Evolutionary conservation across 495 filamentous ascomycete species (phyloP), one percentile per base, ranked within the genome.

Genomic region (Beverwykella pulmonaria): DNA sequence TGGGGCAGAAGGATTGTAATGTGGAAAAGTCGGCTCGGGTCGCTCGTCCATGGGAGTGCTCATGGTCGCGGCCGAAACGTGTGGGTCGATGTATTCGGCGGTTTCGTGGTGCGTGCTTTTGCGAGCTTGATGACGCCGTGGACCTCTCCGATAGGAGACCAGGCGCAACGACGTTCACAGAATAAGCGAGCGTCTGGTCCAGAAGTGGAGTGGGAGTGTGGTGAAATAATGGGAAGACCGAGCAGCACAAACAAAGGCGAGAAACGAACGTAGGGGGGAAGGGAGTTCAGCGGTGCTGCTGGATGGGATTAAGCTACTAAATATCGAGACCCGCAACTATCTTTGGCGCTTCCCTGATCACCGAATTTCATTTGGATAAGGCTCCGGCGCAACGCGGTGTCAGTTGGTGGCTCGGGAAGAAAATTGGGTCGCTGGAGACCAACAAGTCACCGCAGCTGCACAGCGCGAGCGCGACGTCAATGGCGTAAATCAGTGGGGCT

Each of bases 41-140:
- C 75, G 53, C 65, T 86, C 83, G 52, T 82, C 76, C 3, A 79
- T 70, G 9, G 85, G 83, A n/a, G 80, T 81, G 14, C 81, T 78
- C 85, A 87, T 87, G 27, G 36, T 65, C 27, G 68, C 22, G 52
- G 23, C 32, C n/a, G 32, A 34, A n/a, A 44, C 9, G 30, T 5
- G 32, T 19, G 30, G 1, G 17, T 57, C 5, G 48, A 50, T 25
- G 8, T 44, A 14, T 34, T 34, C 12, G 32, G 32, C 32, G 32
- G 32, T 34, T 5, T 34, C 12, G 39, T 44, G 39, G 39, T 44
- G 39, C 2, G 17, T 44, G 9, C 39, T 44, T n/a, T 34, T 44
- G 39, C 8, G 54, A 46, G 54, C 34, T 25, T 47, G 32, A 62
- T 62, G 59, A 62, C 59, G 59, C 53, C 59, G 59, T 14, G 41